A percentile compares a stretch with the other conserved stretches of the same genome.
These are phyloP conservation scores for Taphrina communis DNA, from an alignment of 1,139 yeast genomes.

Conservation along the genomic window DNA sequence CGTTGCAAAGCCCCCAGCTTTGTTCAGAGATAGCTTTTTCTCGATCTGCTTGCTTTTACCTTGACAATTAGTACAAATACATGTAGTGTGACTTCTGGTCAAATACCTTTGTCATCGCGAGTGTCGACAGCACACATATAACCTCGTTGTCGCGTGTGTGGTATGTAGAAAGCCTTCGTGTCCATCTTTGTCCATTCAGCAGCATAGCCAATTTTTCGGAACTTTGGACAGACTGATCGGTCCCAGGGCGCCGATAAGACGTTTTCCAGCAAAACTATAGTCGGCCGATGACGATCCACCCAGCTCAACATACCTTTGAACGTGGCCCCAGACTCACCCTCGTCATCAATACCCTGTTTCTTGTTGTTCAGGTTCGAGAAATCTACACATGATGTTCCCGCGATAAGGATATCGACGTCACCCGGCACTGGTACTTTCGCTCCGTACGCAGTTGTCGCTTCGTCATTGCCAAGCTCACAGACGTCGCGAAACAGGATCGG, in stretches of 20 bases:
- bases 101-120: constrained; percentile 7
- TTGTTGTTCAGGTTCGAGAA: constrained; percentile 41
- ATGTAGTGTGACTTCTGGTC: no score
- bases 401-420: constrained; percentile 41
- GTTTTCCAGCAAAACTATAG: constrained; percentile 41
- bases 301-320: constrained; percentile 41
- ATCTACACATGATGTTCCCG: constrained; percentile 44
- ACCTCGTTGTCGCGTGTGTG: constrained; percentile 41
- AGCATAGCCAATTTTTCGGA: constrained; percentile 38
- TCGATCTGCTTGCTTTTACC: constrained; percentile 8
- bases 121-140: constrained; percentile 40
- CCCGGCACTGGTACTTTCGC: constrained; percentile 41
- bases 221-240: constrained; percentile 25
- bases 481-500: constrained; percentile 43
- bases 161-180: constrained; percentile 42
- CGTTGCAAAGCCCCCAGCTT: background rate
- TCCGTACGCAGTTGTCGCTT: constrained; percentile 42
- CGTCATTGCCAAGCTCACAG: constrained; percentile 41
- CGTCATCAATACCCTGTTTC: constrained; percentile 35
- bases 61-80: background rate
- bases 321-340: constrained; percentile 42
- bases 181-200: constrained; percentile 36
- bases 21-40: background rate
- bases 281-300: constrained; percentile 33
- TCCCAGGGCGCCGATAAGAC: constrained; percentile 43